A percentile compares a stretch with the other conserved stretches of the same genome.
Evolutionary conservation across 2,329 filamentous ascomycete genomes (phyloP).

Genomic region (Fusarium subglutinans): DNA sequence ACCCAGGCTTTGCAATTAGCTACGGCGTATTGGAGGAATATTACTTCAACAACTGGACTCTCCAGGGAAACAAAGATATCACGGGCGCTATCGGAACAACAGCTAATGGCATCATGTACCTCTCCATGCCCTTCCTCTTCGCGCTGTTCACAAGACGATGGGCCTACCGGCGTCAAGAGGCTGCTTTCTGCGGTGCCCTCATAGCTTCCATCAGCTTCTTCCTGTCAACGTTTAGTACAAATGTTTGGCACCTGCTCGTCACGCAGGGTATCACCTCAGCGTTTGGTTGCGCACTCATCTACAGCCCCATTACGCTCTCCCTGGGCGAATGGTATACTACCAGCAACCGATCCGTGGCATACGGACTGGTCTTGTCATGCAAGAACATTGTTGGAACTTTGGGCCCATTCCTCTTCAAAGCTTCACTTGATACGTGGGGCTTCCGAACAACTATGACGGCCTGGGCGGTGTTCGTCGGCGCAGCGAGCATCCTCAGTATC

Average conservation of each 20-base stretch:
- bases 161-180: neutral
- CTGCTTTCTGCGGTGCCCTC: neutral
- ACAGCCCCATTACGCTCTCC: neutral
- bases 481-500: neutral
- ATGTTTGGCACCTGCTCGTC: neutral
- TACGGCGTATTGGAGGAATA: neutral
- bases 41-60: neutral
- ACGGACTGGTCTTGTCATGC: neutral
- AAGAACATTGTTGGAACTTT: neutral
- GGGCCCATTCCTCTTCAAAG: neutral
- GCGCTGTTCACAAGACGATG: neutral
- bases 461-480: neutral
- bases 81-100: neutral
- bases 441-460: neutral
- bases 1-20: neutral
- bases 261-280: neutral
- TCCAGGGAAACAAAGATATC: neutral
- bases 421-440: neutral
- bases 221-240: neutral
- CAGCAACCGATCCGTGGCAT: neutral
- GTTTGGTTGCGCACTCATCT: neutral
- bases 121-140: constrained; percentile 1
- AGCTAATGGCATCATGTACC: constrained; percentile 1
- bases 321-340: neutral
- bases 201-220: neutral